Conservation (phyloP, 768 basidiomycete genomes). For the Pleurotus tuoliensis region DNA sequence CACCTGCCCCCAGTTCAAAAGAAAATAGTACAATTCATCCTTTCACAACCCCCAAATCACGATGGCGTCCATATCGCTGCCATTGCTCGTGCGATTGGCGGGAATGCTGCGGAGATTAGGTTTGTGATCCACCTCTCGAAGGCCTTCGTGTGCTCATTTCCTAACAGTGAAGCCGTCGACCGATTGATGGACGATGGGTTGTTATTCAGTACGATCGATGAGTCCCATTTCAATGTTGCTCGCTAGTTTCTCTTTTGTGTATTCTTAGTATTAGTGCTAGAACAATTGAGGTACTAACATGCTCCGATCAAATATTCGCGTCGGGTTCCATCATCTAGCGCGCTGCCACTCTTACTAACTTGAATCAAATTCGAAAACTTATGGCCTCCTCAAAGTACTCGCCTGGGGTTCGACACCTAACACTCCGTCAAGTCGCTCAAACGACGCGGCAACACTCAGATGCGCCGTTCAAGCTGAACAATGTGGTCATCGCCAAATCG, state of each 20-base stretch:
- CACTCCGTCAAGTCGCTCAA: neutral
- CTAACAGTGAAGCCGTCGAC: constrained; percentile 65
- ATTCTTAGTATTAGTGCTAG: neutral
- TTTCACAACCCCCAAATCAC: constrained; percentile 32
- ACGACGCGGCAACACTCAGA: neutral
- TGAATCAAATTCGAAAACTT: neutral
- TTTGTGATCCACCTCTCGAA: constrained; percentile 21
- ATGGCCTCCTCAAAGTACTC: neutral
- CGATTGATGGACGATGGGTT: constrained; percentile 74
- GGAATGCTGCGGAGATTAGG: constrained; percentile 62
- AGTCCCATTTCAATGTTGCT: constrained; percentile 71
- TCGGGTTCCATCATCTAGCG: neutral
- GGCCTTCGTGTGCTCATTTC: neutral
- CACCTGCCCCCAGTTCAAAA: constrained; percentile 58
- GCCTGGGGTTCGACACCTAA: neutral
- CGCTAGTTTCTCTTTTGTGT: constrained; percentile 17
- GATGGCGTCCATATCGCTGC: constrained; percentile 75
- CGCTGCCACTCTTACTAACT: neutral
- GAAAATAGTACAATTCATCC: constrained; percentile 64
- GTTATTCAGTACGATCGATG: constrained; percentile 78
- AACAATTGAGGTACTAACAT: neutral
- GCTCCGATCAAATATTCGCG: neutral
- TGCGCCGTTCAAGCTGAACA: neutral
- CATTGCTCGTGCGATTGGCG: constrained; percentile 64
- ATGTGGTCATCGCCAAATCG: neutral